Evolutionary conservation across 768 basidiomycete species (phyloP), one percentile per base, ranked within the genome.

Genomic region (Vararia minispora): DNA sequence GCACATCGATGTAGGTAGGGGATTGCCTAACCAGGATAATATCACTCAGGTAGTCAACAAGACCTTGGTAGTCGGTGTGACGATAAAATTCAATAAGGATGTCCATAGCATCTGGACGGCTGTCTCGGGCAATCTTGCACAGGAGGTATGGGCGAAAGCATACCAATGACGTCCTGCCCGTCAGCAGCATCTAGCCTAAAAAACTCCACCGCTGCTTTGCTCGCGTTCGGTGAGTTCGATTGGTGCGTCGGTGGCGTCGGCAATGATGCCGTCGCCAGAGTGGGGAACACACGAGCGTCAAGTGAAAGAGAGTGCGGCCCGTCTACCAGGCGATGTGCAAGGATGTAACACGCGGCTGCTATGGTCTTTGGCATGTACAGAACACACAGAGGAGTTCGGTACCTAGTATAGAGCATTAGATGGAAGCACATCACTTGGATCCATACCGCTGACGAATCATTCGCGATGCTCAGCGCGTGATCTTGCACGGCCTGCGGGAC

Each of bases 381-480:
- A 30, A 88, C 52, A 53, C 85, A 88, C 16, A 88, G 58, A 3
- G 85, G 83, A 3, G 81, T 88, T 46, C 88, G 72, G 58, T 79
- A 85, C 37, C 87, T 88, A 51, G 31, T 14, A 40, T 28, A 18
- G 33, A 25, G 22, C 28, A 16, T 46, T 27, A 38, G 28, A 37
- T 12, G 31, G 13, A 20, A 45, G 26, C 21, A 28, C 28, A 39
- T 23, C 17, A 37, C 35, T 16, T 5, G 18, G 31, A 33, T 28
- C 28, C 18, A 40, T 20, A 34, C 23, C 25, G 70, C 69, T 58
- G 42, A 89, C 87, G 87, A 86, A 63, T 90, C 87, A 58, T 87
- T 83, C 11, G 85, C 80, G 35, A 90, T 65, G 44, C 82, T 84
- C 88, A 86, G 90, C 10, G 84, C 76, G 51, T 74, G 79, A 52